These are phyloP conservation scores for Crithidia mellificae DNA, from an alignment of 208 protist genomes.

Conservation along the genomic window DNA sequence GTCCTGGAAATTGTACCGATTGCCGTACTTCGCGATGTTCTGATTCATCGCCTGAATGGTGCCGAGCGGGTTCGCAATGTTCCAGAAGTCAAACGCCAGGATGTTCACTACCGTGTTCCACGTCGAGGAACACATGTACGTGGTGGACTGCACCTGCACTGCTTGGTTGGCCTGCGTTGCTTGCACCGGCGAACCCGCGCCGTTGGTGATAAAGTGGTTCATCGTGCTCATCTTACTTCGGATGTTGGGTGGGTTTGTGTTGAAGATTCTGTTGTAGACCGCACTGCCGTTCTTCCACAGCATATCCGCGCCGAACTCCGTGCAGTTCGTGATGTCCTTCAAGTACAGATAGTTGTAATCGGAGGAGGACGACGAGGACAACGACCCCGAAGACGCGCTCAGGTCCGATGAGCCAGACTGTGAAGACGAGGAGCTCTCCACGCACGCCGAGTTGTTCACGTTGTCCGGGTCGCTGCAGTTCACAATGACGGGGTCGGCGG, in stretches of 20 bases:
- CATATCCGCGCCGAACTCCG: slow-evolving; percentile 10
- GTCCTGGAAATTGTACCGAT: slow-evolving; percentile 22
- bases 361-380: neutral
- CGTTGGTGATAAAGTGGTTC: slow-evolving; percentile 44
- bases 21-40: slow-evolving; percentile 36
- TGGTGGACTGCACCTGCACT: slow-evolving; percentile 21
- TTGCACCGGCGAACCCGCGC: slow-evolving; percentile 26
- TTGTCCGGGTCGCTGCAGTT: slow-evolving; percentile 9
- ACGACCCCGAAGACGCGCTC: neutral
- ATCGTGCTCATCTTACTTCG: slow-evolving; percentile 40
- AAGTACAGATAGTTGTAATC: neutral
- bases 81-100: slow-evolving; percentile 45
- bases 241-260: slow-evolving; percentile 32
- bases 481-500: neutral
- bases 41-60: slow-evolving; percentile 41
- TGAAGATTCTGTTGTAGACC: slow-evolving; percentile 26
- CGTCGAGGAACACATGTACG: slow-evolving; percentile 25
- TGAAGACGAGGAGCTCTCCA: neutral
- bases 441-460: neutral
- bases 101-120: slow-evolving; percentile 45
- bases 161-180: slow-evolving; percentile 29
- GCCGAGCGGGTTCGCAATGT: slow-evolving; percentile 36
- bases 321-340: slow-evolving; percentile 41
- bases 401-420: neutral
- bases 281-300: slow-evolving; percentile 36